Evolutionary conservation across 2,329 filamentous ascomycete species (phyloP).

Genomic region (Calonectria montana): DNA sequence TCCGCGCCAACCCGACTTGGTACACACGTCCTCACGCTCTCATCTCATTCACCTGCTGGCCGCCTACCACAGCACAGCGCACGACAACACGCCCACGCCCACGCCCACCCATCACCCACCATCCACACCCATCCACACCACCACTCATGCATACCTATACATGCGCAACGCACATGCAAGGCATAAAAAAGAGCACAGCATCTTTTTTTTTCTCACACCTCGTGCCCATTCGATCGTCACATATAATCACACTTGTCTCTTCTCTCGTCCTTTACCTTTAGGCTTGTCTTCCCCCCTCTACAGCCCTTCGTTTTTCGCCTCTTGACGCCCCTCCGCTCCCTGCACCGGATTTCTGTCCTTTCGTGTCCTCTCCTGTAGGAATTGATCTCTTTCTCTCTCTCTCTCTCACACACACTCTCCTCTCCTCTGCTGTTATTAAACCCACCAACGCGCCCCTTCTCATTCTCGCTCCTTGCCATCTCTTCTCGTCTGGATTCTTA

Average conservation of each 20-base stretch:
- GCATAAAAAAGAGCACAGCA: not conserved
- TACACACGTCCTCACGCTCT: not conserved
- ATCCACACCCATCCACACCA: not conserved
- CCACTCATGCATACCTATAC: not conserved
- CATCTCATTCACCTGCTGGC: not conserved
- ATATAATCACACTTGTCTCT: not conserved
- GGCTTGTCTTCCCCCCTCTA: not conserved
- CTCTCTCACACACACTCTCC: not conserved
- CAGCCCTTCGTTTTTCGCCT: not conserved
- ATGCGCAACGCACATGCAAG: slow-evolving; percentile 8
- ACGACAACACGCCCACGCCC: not conserved
- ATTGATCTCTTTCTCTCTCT: not conserved
- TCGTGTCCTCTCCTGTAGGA: not conserved
- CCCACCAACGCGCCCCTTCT: not conserved
- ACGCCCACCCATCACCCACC: not conserved
- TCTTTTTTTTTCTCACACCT: not conserved
- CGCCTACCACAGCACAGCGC: not conserved
- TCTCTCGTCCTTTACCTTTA: not conserved
- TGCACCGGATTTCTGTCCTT: not conserved
- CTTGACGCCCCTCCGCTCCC: not conserved
- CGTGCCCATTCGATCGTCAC: not conserved
- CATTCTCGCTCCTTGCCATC: not conserved
- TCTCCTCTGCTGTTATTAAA: not conserved
- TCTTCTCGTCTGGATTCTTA: not conserved
- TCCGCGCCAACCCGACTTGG: not conserved